A percentile compares a stretch with the other conserved stretches of the same genome.
Evolutionary conservation across 495 filamentous ascomycete species (phyloP).

Genomic region (Aspergillus avenaceus): DNA sequence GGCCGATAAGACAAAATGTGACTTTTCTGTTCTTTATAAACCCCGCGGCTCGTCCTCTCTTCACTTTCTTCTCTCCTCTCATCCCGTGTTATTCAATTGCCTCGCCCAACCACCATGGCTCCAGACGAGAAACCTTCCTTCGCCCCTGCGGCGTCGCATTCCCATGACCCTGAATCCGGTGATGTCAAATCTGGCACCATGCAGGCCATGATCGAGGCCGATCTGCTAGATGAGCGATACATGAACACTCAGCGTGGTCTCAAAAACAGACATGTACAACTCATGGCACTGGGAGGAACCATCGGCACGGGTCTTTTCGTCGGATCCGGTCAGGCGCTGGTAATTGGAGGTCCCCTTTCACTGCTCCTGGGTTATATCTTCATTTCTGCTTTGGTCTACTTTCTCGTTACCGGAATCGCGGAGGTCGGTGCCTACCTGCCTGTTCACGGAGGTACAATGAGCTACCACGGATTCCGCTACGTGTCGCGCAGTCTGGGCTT

Average conservation of each 20-base stretch:
- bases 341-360: constrained; percentile 55
- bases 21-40: not conserved
- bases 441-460: constrained; percentile 54
- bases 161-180: not conserved
- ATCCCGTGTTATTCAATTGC: no score
- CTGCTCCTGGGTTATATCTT: constrained; percentile 63
- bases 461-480: constrained; percentile 55
- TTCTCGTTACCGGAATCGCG: constrained; percentile 58
- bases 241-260: constrained; percentile 38
- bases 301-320: constrained; percentile 61
- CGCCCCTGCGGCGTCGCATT: not conserved
- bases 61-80: no score
- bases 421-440: constrained; percentile 65
- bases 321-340: constrained; percentile 56
- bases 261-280: constrained; percentile 57
- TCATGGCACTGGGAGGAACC: constrained; percentile 65
- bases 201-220: constrained; percentile 29
- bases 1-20: not conserved
- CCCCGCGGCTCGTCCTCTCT: no score
- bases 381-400: constrained; percentile 56
- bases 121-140: not conserved
- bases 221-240: constrained; percentile 38
- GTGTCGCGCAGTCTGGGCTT: constrained; percentile 60
- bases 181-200: constrained; percentile 11
- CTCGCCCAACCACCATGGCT: not conserved